A percentile compares a stretch with the other conserved stretches of the same genome.
These are phyloP conservation scores for Climacium dendroides DNA, from an alignment of 225 moss, liverwort and hornwort species.

Conservation along the genomic window DNA sequence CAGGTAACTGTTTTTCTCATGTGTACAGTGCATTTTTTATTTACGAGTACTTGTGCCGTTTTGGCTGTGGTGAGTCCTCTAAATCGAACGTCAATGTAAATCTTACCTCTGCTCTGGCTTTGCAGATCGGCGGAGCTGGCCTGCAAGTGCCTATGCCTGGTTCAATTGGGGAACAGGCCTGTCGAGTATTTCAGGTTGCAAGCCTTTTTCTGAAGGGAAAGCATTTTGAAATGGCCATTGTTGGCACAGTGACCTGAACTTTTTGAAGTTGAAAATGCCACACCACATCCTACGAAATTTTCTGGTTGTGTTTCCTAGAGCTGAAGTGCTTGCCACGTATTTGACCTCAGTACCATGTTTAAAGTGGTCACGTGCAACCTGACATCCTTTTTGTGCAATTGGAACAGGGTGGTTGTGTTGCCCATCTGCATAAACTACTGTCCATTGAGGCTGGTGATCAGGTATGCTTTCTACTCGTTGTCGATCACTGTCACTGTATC, in stretches of 20 bases:
- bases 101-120: neutral
- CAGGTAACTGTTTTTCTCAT: slow-evolving; percentile 33
- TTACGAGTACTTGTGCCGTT: neutral
- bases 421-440: slow-evolving; percentile 74
- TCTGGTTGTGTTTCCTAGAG: neutral
- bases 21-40: neutral
- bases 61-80: neutral
- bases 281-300: neutral
- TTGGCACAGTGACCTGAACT: neutral
- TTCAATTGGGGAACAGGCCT: slow-evolving; percentile 25
- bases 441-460: slow-evolving; percentile 80
- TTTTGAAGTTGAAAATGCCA: neutral
- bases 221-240: neutral
- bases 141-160: slow-evolving; percentile 7
- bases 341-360: neutral
- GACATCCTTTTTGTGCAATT: neutral
- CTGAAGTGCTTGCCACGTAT: neutral
- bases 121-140: slow-evolving; percentile 59
- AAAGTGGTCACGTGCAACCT: neutral
- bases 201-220: neutral
- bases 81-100: neutral
- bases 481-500: neutral
- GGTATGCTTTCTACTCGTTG: slow-evolving; percentile 29
- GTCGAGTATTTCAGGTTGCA: slow-evolving; percentile 75
- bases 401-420: slow-evolving; percentile 72